These are phyloP conservation scores for Diaporthe nobilis DNA, from an alignment of 2,329 filamentous ascomycete genomes.

Conservation along the genomic window DNA sequence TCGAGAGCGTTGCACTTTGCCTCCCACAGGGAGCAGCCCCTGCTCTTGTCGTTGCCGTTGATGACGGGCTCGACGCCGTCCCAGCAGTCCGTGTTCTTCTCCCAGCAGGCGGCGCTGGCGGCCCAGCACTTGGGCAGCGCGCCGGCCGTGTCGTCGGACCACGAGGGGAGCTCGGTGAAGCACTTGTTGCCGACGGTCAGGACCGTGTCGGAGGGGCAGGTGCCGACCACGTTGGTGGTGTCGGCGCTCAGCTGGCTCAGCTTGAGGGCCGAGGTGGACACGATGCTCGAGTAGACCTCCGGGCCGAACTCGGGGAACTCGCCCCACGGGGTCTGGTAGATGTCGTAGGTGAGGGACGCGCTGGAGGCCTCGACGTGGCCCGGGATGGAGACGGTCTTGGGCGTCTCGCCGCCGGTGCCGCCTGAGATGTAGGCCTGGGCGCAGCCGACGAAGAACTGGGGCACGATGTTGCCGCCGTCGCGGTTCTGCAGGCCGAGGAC, in stretches of 20 bases:
- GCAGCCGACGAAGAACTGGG: conserved; percentile 27
- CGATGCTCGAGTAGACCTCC: background rate
- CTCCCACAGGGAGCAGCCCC: conserved; percentile 30
- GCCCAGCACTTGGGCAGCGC: conserved; percentile 28
- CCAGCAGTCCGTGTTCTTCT: conserved; percentile 28
- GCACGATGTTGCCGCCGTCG: conserved; percentile 29
- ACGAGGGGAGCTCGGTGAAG: conserved; percentile 22
- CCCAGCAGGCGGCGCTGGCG: conserved; percentile 28
- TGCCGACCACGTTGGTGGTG: background rate
- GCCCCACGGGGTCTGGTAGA: conserved; percentile 20
- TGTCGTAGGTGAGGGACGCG: conserved; percentile 26
- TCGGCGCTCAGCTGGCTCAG: background rate
- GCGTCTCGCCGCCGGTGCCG: conserved; percentile 8
- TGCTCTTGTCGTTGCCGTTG: conserved; percentile 31
- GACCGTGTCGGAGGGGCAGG: conserved; percentile 11
- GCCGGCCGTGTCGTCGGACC: conserved; percentile 26
- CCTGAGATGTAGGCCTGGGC: conserved; percentile 22
- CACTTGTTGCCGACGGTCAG: conserved; percentile 30
- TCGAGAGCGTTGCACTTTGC: conserved; percentile 30
- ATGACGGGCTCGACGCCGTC: conserved; percentile 30
- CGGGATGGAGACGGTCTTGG: conserved; percentile 8
- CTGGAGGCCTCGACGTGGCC: conserved; percentile 20
- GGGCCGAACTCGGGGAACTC: conserved; percentile 34
- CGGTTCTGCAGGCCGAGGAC: conserved; percentile 33
- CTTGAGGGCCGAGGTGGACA: background rate